Base-by-base conservation (phyloP, 805 yeast species). In the Starmera amethionina region DNA sequence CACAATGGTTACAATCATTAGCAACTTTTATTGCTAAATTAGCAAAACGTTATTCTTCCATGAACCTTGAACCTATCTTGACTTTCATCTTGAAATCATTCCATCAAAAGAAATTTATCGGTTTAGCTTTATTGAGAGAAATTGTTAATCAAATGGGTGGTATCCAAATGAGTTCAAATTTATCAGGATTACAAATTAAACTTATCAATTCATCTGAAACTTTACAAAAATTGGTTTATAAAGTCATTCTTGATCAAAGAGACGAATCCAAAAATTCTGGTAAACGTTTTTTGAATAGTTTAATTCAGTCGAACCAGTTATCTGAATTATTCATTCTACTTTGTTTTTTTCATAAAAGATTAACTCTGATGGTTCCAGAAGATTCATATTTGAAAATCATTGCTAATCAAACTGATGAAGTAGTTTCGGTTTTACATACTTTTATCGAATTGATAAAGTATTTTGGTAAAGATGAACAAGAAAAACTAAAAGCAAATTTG, bases 1-100 rank as follows among this genome's bases (percentile, higher is more conserved):
- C 82, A 22, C 79, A 74, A 49, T 90, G 97, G 97, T 70, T 88
- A 30, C 93, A 82, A 50, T 82, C 95, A 18, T 65, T 90, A 29
- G 73, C 95, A 0, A 65, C 77, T 1, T 89, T 90, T 54, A 75
- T 85, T 39, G 95, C 95, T 0, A 77, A 81, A 41, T 61, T 88
- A 5, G 86, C 58, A 59, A 72, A 48, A 56, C 68, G 35, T 67
- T 78, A 64, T 64, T 75, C 31, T 43, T 59, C 46, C 3, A 75
- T 90, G 63, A 79, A 80, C 48, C 53, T 84, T 31, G 56, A 64
- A 4, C 86, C 90, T 4, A 60, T 90, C 11, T 54, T 87, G 13
- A 61, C 64, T 2, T 82, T 71, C 51, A 58, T 82, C 8, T 51
- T 81, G 33, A 82, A 81, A 49, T 76, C 80, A 29, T 65, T 90